Evolutionary conservation across 257 asterid genomes (phyloP).

Genomic region (Schizonepeta tenuifolia): DNA sequence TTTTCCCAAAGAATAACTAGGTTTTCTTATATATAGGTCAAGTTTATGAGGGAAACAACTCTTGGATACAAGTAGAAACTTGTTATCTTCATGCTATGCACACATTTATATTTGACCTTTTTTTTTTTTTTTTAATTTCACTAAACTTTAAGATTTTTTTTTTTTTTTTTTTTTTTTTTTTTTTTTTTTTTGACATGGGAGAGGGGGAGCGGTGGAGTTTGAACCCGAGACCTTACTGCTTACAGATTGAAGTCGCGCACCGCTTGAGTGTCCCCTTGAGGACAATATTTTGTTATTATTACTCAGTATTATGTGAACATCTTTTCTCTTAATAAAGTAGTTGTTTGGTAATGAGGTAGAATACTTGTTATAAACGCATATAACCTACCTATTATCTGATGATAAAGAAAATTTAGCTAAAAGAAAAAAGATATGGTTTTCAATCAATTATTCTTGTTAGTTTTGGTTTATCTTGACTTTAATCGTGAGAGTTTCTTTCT

Average conservation of each 20-base stretch:
- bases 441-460: not conserved
- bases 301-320: not conserved
- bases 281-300: no score
- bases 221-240: no score
- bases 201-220: no score
- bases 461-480: slow-evolving; percentile 16
- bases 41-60: not conserved
- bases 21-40: not conserved
- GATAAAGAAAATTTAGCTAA: not conserved
- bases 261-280: no score
- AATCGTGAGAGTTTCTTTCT: not conserved
- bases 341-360: not conserved
- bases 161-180: no score
- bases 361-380: not conserved
- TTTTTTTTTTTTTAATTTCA: no score
- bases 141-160: no score
- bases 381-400: not conserved
- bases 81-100: no score
- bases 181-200: no score
- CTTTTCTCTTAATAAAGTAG: not conserved
- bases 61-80: not conserved
- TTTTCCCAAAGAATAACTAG: not conserved
- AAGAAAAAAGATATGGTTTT: not conserved
- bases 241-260: no score
- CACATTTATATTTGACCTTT: not conserved